Evolutionary conservation across 1,284 basidiomycete genomes (phyloP).

Genomic region (Moesziomyces sp.): DNA sequence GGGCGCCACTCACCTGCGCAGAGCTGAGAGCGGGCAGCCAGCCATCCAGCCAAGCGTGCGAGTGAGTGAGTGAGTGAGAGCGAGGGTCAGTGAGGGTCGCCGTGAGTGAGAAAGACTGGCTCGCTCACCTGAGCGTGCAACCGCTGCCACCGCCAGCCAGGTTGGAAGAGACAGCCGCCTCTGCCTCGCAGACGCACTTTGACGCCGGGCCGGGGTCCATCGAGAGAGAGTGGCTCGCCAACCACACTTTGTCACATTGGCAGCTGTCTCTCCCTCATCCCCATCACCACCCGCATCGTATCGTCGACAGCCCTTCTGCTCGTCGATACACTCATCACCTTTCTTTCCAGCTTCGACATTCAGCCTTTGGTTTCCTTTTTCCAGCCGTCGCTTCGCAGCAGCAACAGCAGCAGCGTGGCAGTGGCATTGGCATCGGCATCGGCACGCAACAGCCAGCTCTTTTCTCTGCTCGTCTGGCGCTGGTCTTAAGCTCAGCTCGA

Average conservation of each 20-base stretch:
- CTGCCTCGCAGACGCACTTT: conserved; percentile 2
- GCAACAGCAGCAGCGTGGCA: background rate
- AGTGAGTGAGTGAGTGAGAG: conserved; percentile 2
- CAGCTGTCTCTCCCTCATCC: background rate
- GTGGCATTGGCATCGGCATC: background rate
- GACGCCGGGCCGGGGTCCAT: conserved; percentile 22
- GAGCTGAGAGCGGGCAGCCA: background rate
- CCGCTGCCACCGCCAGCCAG: conserved; percentile 13
- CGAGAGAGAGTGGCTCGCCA: background rate
- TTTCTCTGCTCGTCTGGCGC: background rate
- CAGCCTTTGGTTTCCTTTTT: background rate
- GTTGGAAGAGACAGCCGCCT: conserved; percentile 2
- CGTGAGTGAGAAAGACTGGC: background rate
- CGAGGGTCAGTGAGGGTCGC: background rate
- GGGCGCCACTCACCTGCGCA: no score
- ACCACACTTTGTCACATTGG: conserved; percentile 1
- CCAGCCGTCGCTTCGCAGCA: background rate
- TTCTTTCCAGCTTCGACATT: background rate
- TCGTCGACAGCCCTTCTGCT: conserved; percentile 6
- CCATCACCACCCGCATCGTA: conserved; percentile 1
- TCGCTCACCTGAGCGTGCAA: conserved; percentile 7
- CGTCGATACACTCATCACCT: background rate
- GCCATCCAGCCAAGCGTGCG: background rate
- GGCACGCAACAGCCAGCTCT: background rate
- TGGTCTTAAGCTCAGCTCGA: no score